Base-by-base conservation (phyloP, 1,284 basidiomycete genomes). In the Cutaneotrichosporon mucoides region DNA sequence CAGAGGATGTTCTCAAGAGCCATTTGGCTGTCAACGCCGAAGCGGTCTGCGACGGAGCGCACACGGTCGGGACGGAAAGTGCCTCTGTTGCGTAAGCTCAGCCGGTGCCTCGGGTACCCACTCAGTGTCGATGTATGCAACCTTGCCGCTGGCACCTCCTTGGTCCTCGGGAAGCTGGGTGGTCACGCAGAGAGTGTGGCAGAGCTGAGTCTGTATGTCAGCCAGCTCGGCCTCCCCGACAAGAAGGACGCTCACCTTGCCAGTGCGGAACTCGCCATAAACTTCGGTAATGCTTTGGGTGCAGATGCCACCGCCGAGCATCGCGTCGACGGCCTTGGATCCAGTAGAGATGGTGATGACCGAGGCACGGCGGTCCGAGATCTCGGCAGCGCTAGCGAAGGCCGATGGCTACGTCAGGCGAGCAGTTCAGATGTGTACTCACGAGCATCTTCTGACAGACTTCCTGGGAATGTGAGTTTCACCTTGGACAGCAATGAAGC, bases 81-180 rank as follows among this genome's bases (percentile, higher is more conserved):
- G 5, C 92, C 90, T 86, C 74, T 70, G 51, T 5, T 5, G 3
- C 9, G 55, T 70, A 59, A 69, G 68, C 50, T 57, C 15, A 24
- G 24, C 24, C n/a, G 34, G 15, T 34, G 12, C 37, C 38, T 1
- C 33, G 13, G 13, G 1, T 4, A 63, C 71, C 47, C 65, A 83
- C 88, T 95, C 92, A 1, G 92, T 94, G 73, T 94, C 92, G 62
- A 95, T 90, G 75, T 90, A 95, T 67, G 92, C 92, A 40, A 93
- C 90, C 81, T 94, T 95, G 51, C 92, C 92, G 33, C 87, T 84
- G 0, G 90, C 92, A 8, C 92, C 92, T 11, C 92, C 92, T 72
- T 93, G 84, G 57, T 95, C 92, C 4, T 86, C 81, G 24, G 93
- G 92, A 40, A 96, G 83, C 71, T 96, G 93, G 3, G 90, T 80